Conservation (phyloP, 73 alveolate species). For the Paramecium caudatum region DNA sequence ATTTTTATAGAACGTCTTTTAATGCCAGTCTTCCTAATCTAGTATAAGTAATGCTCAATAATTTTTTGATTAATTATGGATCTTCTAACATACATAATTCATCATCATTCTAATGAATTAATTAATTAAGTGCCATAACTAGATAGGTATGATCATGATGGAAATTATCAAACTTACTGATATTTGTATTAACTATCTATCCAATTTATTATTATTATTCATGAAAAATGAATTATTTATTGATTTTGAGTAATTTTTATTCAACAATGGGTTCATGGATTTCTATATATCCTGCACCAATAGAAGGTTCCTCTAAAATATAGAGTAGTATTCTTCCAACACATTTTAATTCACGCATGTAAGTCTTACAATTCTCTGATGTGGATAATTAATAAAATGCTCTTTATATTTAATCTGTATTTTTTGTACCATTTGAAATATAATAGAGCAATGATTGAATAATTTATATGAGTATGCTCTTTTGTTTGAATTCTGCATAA, state of each 20-base stretch:
- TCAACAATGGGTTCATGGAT: slow-evolving; percentile 7
- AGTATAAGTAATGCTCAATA: background rate
- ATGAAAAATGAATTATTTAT: background rate
- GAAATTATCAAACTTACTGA: background rate
- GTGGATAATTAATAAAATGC: slow-evolving; percentile 43
- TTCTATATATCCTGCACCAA: slow-evolving; percentile 57
- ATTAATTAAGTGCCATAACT: background rate
- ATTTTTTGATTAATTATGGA: background rate
- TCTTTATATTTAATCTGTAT: slow-evolving; percentile 59
- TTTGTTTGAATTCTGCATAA: background rate
- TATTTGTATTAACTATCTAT: background rate
- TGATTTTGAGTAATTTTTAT: background rate
- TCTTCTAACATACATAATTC: slow-evolving; percentile 49
- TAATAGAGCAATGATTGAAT: slow-evolving; percentile 11
- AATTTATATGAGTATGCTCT: slow-evolving; percentile 36
- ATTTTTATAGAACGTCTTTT: background rate
- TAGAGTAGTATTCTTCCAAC: slow-evolving; percentile 65
- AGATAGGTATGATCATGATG: slow-evolving; percentile 7
- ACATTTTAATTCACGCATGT: slow-evolving; percentile 24
- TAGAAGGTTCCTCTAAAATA: slow-evolving; percentile 66
- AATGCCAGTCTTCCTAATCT: slow-evolving; percentile 30
- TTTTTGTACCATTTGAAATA: background rate
- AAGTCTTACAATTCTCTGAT: background rate
- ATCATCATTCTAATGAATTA: slow-evolving; percentile 45
- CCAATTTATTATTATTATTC: background rate